Percentiles rank a stretch among this genome's conserved stretches.
Conservation (phyloP, 805 yeast genomes). For the Saccharomycopsis sp. region DNA sequence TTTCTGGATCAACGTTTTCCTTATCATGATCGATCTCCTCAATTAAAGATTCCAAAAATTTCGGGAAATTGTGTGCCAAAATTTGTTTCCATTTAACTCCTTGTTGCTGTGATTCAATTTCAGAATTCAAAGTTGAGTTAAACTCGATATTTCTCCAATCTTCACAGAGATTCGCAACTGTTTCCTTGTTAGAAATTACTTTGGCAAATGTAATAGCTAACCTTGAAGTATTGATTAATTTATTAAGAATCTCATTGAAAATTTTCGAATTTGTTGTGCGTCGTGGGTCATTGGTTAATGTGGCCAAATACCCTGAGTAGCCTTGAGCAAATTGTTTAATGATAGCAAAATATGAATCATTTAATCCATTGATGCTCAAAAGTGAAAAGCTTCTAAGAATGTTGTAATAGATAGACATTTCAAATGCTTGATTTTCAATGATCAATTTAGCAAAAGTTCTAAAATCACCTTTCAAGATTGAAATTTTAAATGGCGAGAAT, state of each 20-base stretch:
- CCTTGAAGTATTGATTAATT: background rate
- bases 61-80: background rate
- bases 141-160: background rate
- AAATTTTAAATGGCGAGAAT: background rate
- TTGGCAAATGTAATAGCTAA: background rate
- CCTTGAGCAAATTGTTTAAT: background rate
- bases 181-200: background rate
- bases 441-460: constrained; percentile 2
- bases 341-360: background rate
- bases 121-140: background rate
- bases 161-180: background rate
- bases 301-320: background rate
- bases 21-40: background rate
- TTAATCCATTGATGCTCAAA: constrained; percentile 1
- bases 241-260: background rate
- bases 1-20: background rate
- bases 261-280: background rate
- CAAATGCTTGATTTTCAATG: background rate
- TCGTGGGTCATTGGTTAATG: background rate
- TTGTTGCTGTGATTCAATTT: background rate
- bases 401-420: constrained; percentile 6
- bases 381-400: background rate
- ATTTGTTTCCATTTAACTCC: background rate
- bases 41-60: background rate
- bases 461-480: constrained; percentile 8